These are phyloP conservation scores for Singerocomus rubriflavus DNA, from an alignment of 1,284 basidiomycete species.

Conservation along the genomic window DNA sequence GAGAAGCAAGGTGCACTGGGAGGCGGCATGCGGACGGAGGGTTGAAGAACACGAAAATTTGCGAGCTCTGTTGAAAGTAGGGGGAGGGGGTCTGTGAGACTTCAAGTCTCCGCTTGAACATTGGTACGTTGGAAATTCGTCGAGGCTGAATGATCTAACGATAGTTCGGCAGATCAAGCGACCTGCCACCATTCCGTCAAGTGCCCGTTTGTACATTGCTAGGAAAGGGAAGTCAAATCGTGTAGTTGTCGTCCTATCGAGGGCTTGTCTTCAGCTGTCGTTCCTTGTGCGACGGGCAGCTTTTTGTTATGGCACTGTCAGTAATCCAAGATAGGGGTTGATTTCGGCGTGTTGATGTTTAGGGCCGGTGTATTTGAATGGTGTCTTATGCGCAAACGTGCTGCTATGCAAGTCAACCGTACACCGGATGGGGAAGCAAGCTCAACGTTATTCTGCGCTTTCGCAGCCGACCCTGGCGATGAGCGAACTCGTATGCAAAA, in stretches of 20 bases:
- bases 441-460: slow-evolving; percentile 58
- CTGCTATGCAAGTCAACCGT: slow-evolving; percentile 17
- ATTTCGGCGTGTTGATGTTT: slow-evolving; percentile 19
- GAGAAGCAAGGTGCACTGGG: slow-evolving; percentile 41
- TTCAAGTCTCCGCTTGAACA: slow-evolving; percentile 37
- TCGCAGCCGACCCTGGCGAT: slow-evolving; percentile 61
- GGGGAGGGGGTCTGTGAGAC: slow-evolving; percentile 40
- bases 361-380: slow-evolving; percentile 26
- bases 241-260: background rate
- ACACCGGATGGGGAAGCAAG: slow-evolving; percentile 25
- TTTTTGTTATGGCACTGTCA: background rate
- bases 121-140: slow-evolving; percentile 33
- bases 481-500: slow-evolving; percentile 73
- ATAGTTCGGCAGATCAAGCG: slow-evolving; percentile 8
- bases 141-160: background rate
- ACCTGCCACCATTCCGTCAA: background rate
- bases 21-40: slow-evolving; percentile 35
- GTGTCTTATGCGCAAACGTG: background rate
- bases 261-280: background rate
- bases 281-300: background rate
- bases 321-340: slow-evolving; percentile 4
- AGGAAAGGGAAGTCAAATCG: background rate
- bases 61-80: slow-evolving; percentile 33
- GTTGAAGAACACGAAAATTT: slow-evolving; percentile 38
- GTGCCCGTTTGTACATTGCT: slow-evolving; percentile 5